Percentiles rank a stretch among this genome's conserved stretches.
Conservation (phyloP, 2,329 filamentous ascomycete genomes). For the Ascosphaera apis region DNA sequence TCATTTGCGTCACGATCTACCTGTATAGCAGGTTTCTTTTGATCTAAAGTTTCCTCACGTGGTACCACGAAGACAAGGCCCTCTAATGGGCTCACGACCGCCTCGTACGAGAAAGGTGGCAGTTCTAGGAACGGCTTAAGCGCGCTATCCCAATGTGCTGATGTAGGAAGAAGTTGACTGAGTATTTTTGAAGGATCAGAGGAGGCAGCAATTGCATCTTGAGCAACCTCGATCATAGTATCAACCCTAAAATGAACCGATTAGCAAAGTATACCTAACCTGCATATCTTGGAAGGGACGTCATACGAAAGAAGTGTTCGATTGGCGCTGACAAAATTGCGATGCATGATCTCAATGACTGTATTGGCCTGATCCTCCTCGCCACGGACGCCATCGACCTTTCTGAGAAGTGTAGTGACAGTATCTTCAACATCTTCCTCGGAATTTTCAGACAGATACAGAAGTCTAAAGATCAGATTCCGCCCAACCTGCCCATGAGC, state of each 20-base stretch:
- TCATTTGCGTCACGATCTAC: conserved; percentile 47
- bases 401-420: conserved; percentile 14
- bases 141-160: conserved; percentile 40
- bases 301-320: conserved; percentile 21
- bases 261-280: conserved; percentile 4
- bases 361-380: conserved; percentile 21
- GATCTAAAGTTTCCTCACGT: too few relatives aligned
- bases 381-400: conserved; percentile 15
- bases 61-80: conserved; percentile 21
- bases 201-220: conserved; percentile 21
- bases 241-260: conserved; percentile 20
- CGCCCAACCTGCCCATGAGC: conserved; percentile 23
- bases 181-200: conserved; percentile 10
- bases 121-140: conserved; percentile 28
- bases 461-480: conserved; percentile 27
- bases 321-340: conserved; percentile 24
- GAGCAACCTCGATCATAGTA: conserved; percentile 31
- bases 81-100: conserved; percentile 49
- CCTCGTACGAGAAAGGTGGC: conserved; percentile 32
- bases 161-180: conserved; percentile 37
- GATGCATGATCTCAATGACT: conserved; percentile 28
- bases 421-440: conserved; percentile 27
- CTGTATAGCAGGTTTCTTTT: too few relatives aligned
- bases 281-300: not conserved
- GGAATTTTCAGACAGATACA: conserved; percentile 30